Conservation (phyloP, 108 stramenopile species). For the Cyclotella kingstonii region DNA sequence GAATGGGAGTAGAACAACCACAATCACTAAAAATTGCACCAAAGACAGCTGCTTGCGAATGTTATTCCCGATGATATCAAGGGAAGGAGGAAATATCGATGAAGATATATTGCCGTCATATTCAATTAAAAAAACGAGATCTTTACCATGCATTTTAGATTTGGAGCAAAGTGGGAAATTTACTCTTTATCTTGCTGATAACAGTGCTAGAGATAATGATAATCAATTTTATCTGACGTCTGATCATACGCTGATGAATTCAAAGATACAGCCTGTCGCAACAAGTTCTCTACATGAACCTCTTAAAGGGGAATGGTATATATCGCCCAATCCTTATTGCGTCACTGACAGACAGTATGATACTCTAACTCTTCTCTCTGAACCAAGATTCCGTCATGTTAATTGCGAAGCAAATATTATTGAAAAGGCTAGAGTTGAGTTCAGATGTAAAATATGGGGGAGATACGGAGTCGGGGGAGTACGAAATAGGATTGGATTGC, state of each 20-base stretch:
- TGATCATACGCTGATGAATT: background rate
- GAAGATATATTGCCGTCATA: background rate
- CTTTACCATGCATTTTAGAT: constrained; percentile 29
- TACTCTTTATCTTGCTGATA: constrained; percentile 17
- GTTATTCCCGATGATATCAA: constrained; percentile 19
- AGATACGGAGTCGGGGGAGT: constrained; percentile 32
- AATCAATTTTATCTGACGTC: background rate
- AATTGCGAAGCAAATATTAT: constrained; percentile 1
- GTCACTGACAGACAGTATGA: constrained; percentile 81
- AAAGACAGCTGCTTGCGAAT: constrained; percentile 28
- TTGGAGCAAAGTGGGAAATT: constrained; percentile 40
- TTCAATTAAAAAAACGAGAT: constrained; percentile 16
- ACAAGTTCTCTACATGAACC: constrained; percentile 9
- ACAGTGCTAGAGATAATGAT: background rate
- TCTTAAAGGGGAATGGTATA: constrained; percentile 62
- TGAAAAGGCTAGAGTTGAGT: constrained; percentile 34
- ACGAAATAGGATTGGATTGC: constrained; percentile 28
- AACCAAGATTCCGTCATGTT: constrained; percentile 47
- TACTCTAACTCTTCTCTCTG: constrained; percentile 54
- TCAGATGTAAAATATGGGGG: constrained; percentile 43
- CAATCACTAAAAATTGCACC: background rate
- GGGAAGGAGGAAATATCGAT: background rate
- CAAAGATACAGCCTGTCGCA: background rate
- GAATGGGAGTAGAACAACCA: background rate
- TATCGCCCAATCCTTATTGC: constrained; percentile 75